A percentile compares a stretch with the other conserved stretches of the same genome.
Evolutionary conservation across 176 grass and related monocot species (phyloP).

Genomic region (barley (Hordeum vulgare)): DNA sequence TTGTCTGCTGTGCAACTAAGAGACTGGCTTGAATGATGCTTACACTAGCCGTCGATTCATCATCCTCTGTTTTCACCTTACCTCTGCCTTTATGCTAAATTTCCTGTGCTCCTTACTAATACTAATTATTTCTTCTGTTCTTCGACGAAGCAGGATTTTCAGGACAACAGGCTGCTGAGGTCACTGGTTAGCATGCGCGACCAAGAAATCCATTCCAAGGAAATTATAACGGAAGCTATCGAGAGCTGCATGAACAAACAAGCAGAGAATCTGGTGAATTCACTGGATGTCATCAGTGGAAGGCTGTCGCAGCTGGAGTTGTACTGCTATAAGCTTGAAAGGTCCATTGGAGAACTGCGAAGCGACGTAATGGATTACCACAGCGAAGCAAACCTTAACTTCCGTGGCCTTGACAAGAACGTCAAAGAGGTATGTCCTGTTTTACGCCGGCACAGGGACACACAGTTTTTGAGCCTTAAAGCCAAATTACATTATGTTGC

Average conservation of each 20-base stretch:
- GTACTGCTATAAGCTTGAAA: slow-evolving; percentile 80
- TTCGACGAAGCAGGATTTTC: slow-evolving; percentile 51
- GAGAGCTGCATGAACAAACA: slow-evolving; percentile 99
- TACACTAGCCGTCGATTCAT: background rate
- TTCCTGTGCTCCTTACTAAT: background rate
- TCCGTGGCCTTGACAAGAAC: slow-evolving; percentile 64
- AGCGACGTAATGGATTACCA: slow-evolving; percentile 81
- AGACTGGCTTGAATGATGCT: background rate
- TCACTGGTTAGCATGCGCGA: slow-evolving; percentile 75
- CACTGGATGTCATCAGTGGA: slow-evolving; percentile 79
- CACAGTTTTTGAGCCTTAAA: background rate
- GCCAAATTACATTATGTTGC: background rate
- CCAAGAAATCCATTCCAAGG: slow-evolving; percentile 56
- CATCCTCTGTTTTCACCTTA: background rate
- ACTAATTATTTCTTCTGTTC: background rate
- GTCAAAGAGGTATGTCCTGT: slow-evolving; percentile 61
- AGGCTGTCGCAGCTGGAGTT: slow-evolving; percentile 82
- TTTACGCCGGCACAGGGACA: background rate
- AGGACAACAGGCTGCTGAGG: slow-evolving; percentile 48
- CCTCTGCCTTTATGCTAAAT: background rate
- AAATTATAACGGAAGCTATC: slow-evolving; percentile 50
- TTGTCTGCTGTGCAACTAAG: background rate
- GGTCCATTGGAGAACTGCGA: slow-evolving; percentile 73
- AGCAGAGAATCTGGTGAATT: slow-evolving; percentile 73
- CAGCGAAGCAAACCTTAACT: slow-evolving; percentile 55